Conservation (phyloP, 176 grass and related monocot species). For the Ensete glaucum region DNA sequence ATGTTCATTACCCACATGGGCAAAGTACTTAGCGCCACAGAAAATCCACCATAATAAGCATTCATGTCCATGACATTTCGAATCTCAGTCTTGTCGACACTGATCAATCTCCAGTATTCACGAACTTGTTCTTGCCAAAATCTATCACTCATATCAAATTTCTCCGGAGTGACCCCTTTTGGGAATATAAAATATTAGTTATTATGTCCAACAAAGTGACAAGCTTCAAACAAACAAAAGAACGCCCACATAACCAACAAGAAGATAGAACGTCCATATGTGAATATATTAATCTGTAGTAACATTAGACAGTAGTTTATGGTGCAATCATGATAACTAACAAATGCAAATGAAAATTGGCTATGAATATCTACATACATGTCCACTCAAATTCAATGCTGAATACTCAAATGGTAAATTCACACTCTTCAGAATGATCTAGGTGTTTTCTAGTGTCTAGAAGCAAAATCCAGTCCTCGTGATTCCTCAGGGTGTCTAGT, state of each 20-base stretch:
- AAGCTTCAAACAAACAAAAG: background rate
- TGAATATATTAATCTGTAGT: background rate
- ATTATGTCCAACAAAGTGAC: slow-evolving; percentile 6
- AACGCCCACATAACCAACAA: background rate
- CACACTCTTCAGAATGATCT: background rate
- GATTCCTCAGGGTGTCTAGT: background rate
- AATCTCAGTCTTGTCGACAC: slow-evolving; percentile 45
- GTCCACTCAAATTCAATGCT: too few species aligned
- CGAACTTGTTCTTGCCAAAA: slow-evolving; percentile 71
- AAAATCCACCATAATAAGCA: slow-evolving; percentile 83
- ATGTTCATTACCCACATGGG: slow-evolving; percentile 94
- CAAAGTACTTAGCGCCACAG: slow-evolving; percentile 55
- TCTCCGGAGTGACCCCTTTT: slow-evolving; percentile 60
- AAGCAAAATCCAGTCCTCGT: background rate
- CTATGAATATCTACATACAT: background rate
- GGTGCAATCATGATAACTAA: too few species aligned
- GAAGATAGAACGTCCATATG: background rate
- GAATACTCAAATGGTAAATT: too few species aligned
- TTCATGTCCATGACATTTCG: slow-evolving; percentile 97
- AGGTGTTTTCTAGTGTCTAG: background rate
- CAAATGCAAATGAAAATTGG: background rate
- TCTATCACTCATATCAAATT: slow-evolving; percentile 49
- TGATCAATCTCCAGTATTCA: slow-evolving; percentile 75
- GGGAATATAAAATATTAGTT: slow-evolving; percentile 27
- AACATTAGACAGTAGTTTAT: too few species aligned